Base-by-base conservation (phyloP, 768 basidiomycete genomes). In the Cystobasidium onofrii region DNA sequence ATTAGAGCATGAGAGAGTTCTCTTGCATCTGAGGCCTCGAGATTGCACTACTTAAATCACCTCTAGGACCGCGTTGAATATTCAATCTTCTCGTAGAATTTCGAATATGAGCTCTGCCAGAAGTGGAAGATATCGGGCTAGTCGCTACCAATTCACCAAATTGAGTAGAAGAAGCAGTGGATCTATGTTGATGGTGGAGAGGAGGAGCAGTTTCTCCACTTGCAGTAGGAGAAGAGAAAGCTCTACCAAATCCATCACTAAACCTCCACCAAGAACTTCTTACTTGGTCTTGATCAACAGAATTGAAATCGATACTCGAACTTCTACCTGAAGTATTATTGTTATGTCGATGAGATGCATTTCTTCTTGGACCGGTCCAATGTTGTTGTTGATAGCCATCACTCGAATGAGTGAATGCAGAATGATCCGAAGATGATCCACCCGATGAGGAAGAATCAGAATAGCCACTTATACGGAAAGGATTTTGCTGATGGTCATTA, bases 221-320 rank as follows among this genome's bases (percentile, higher is more conserved):
- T 7, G 63, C 34, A 43, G 7, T 29, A 71, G 69, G 54, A 27
- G 25, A 9, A 33, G 54, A 55, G 69, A 57, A 71, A 7, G 69
- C 69, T 55, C 69, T 52, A 7, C 69, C 69, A 39, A 57, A 71
- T 3, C 69, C 69, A 55, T 71, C 69, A 27, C 50, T 55, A 27
- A 71, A 71, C n/a, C 69, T 55, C 69, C 69, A 71, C 69, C 69
- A 71, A 27, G 69, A 71, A 44, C 52, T 71, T 34, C 69, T 6
- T 25, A 71, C 69, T 27, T 71, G 46, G 36, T 61, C 55, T 29
- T 12, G 18, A 44, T 61, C 43, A 55, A 71, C 69, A 36, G 50
- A 54, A 27, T 46, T 52, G 54, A 71, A 71, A 36, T 71, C 69
- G 13, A 71, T 71, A 36, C 29, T 33, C 15, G 69, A 71, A n/a